Conservation (phyloP, 768 basidiomycete species). For the Lactarius sanguifluus region DNA sequence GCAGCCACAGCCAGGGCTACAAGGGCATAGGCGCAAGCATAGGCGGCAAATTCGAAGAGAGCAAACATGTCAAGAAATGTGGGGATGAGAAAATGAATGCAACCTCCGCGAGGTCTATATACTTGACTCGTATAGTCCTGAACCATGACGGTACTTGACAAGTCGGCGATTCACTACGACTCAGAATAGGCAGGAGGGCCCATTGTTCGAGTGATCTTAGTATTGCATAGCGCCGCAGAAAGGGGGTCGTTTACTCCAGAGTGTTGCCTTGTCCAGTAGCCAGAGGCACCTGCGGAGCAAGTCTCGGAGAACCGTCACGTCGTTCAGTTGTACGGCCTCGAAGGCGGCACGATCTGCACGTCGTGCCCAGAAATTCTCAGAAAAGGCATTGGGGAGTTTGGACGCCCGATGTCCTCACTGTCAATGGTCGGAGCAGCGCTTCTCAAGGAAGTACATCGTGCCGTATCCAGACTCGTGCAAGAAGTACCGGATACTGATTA, state of each 20-base stretch:
- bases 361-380: too few relatives aligned
- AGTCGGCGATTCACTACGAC: neutral
- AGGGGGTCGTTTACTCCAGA: too few relatives aligned
- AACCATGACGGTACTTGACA: neutral
- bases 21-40: too few relatives aligned
- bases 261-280: too few relatives aligned
- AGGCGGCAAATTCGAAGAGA: neutral
- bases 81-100: neutral
- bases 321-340: too few relatives aligned
- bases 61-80: neutral
- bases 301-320: too few relatives aligned
- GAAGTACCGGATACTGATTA: conserved; percentile 75
- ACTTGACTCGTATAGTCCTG: neutral
- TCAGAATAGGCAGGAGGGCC: neutral
- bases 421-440: conserved; percentile 96
- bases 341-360: too few relatives aligned
- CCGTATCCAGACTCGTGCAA: conserved; percentile 96
- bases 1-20: neutral
- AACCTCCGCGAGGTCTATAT: neutral
- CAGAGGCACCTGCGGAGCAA: too few relatives aligned
- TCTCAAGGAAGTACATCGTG: conserved; percentile 96
- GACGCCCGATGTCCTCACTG: too few relatives aligned
- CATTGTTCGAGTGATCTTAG: too few relatives aligned
- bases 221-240: too few relatives aligned
- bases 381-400: too few relatives aligned